Evolutionary conservation across 2,329 filamentous ascomycete genomes (phyloP), one percentile per base, ranked within the genome.

Genomic region (Metarhizium brunneum): DNA sequence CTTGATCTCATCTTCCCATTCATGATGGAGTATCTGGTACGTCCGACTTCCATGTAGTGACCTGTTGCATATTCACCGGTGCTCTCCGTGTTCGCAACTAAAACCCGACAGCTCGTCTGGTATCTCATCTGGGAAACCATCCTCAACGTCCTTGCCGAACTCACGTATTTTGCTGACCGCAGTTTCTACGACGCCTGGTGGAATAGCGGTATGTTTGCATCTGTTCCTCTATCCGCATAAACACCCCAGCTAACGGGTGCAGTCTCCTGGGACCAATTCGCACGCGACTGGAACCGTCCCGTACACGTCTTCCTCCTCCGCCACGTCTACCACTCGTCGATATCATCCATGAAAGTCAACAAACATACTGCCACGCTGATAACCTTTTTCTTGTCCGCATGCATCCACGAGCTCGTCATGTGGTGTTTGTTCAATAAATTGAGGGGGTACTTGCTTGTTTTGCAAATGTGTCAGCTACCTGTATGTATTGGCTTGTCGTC

Each of bases 111-210:
- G 71, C 78, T 90, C 56, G 79, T 83, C 0, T 92, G 88, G 85
- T 92, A 91, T 67, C 79, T 92, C 32, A 91, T 92, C 60, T 92
- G 88, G 88, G 84, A 87, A 68, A 83, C 82, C 3, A 80, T 86
- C 40, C 75, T 91, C 58, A 92, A 92, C 67, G 80, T 89, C 14
- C 75, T 92, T 25, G 88, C 87, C 4, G 88, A 92, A 69, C 67
- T 92, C 55, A 91, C 87, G 0, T 76, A 78, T 59, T 92, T 92
- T 66, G 87, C 88, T 4, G 88, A 92, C 66, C 81, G 88, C 50
- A 85, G 83, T 58, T 91, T 91, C 69, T 85, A 85, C 63, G 76
- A 78, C 43, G 77, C 79, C 51, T 85, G 82, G 82, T 84, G 82
- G 82, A 85, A 85, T 61, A 77, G 75, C 58, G 73, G 75, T 76